These are phyloP conservation scores for Corynascus novoguineensis DNA, from an alignment of 495 filamentous ascomycete species.

Conservation along the genomic window DNA sequence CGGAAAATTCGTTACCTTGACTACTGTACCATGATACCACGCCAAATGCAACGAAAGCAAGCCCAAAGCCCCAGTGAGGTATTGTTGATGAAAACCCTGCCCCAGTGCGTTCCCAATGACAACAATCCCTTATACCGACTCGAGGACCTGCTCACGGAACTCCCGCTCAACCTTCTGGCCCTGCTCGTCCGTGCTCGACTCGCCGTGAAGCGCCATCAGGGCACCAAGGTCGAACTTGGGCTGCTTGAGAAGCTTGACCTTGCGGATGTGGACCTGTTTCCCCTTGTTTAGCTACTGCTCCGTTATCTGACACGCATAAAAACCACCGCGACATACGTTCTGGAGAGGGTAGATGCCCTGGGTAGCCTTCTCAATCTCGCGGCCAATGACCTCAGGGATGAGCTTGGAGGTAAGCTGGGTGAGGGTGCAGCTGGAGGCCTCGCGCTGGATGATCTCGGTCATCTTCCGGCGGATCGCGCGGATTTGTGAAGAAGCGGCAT, in stretches of 20 bases:
- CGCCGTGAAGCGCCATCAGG: constrained; percentile 90
- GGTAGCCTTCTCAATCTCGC: constrained; percentile 98
- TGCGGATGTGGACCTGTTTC: constrained; percentile 92
- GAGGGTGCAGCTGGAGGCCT: constrained; percentile 88
- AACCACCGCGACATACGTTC: constrained; percentile 62
- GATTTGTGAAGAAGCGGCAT: constrained; percentile 92
- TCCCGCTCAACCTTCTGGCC: constrained; percentile 98
- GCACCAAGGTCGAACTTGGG: constrained; percentile 99
- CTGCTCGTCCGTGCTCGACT: constrained; percentile 91
- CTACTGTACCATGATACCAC: constrained; percentile 46
- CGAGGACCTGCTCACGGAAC: constrained; percentile 96
- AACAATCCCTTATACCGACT: constrained; percentile 69
- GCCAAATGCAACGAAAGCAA: constrained; percentile 54
- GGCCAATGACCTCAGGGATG: constrained; percentile 97
- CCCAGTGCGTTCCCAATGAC: constrained; percentile 41
- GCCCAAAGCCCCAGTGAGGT: constrained; percentile 44
- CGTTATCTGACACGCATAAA: neutral
- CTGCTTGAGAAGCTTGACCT: constrained; percentile 96
- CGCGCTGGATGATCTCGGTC: constrained; percentile 95
- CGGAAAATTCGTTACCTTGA: constrained; percentile 42
- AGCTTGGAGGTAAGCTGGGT: constrained; percentile 94
- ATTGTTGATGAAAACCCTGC: constrained; percentile 49
- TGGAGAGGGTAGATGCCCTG: constrained; percentile 99
- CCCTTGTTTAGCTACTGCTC: constrained; percentile 19
- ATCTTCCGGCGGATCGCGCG: constrained; percentile 98